These are phyloP conservation scores for Gastrolobium villosum DNA, from an alignment of 306 rosid species.

Conservation along the genomic window DNA sequence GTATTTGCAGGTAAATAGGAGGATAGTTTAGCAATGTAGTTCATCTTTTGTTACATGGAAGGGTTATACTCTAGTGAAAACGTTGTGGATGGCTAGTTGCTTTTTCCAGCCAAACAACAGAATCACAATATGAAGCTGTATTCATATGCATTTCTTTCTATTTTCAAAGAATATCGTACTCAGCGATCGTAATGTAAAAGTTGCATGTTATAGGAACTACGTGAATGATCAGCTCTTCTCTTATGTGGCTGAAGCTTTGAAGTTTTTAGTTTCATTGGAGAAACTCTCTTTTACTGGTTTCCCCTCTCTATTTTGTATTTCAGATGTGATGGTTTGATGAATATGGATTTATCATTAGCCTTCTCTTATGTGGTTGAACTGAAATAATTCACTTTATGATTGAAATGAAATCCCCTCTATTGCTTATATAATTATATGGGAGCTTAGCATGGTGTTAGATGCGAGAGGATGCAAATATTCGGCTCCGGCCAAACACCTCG, in stretches of 20 bases:
- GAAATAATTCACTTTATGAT: slow-evolving; percentile 25
- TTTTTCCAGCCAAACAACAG: slow-evolving; percentile 58
- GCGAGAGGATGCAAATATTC: too few species aligned
- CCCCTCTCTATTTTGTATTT: slow-evolving; percentile 28
- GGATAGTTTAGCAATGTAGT: slow-evolving; percentile 43
- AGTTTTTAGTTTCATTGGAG: slow-evolving; percentile 38
- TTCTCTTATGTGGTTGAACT: slow-evolving; percentile 43
- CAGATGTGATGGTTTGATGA: neutral
- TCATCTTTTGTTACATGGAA: slow-evolving; percentile 45
- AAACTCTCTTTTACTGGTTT: slow-evolving; percentile 48
- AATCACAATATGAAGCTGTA: slow-evolving; percentile 49
- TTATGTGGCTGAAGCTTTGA: slow-evolving; percentile 49
- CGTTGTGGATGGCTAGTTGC: slow-evolving; percentile 51
- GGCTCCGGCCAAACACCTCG: too few species aligned
- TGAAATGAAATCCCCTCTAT: slow-evolving; percentile 33
- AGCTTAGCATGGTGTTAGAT: too few species aligned
- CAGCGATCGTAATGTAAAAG: slow-evolving; percentile 46
- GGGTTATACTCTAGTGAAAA: slow-evolving; percentile 38
- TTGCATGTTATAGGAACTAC: slow-evolving; percentile 43
- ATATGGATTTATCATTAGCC: slow-evolving; percentile 29
- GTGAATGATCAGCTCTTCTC: slow-evolving; percentile 46
- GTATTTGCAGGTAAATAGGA: slow-evolving; percentile 58
- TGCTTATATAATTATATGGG: neutral
- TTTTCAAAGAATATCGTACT: slow-evolving; percentile 46
- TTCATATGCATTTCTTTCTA: slow-evolving; percentile 47